Conservation (phyloP, 306 rosid genomes). For the Vicia villosa region DNA sequence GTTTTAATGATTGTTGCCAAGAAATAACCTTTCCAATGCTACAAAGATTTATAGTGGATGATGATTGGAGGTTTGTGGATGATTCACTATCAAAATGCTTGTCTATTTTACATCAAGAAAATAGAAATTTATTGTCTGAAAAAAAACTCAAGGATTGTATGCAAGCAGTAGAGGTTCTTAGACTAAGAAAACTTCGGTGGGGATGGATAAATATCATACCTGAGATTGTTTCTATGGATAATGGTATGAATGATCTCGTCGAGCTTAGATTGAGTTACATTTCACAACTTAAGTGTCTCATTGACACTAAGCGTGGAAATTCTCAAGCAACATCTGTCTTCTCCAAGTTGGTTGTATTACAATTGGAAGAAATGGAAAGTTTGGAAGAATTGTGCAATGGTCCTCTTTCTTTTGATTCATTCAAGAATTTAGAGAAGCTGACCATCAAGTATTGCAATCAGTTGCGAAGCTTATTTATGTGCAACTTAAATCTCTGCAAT, state of each 20-base stretch:
- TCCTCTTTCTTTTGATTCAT: background rate
- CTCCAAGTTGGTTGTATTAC: background rate
- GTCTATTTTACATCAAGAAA: background rate
- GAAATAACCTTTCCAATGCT: background rate
- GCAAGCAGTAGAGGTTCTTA: background rate
- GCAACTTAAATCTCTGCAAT: background rate
- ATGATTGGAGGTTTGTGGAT: fast-evolving
- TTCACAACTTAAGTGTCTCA: background rate
- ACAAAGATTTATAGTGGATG: background rate
- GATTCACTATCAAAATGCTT: background rate
- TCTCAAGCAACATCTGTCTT: background rate
- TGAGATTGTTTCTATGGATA: background rate
- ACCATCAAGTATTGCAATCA: fast-evolving
- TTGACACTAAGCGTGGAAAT: background rate
- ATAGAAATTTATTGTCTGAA: background rate
- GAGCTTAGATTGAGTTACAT: fast-evolving
- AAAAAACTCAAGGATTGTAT: background rate
- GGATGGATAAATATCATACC: conserved; percentile 25
- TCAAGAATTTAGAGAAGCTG: background rate
- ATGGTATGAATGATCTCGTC: background rate
- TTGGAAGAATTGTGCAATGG: background rate
- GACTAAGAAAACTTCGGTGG: fast-evolving
- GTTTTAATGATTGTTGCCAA: background rate
- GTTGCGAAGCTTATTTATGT: background rate
- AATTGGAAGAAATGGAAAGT: background rate